These are phyloP conservation scores for Mucor plumbeus DNA, from an alignment of 371 early-diverging fungal species.

Conservation along the genomic window DNA sequence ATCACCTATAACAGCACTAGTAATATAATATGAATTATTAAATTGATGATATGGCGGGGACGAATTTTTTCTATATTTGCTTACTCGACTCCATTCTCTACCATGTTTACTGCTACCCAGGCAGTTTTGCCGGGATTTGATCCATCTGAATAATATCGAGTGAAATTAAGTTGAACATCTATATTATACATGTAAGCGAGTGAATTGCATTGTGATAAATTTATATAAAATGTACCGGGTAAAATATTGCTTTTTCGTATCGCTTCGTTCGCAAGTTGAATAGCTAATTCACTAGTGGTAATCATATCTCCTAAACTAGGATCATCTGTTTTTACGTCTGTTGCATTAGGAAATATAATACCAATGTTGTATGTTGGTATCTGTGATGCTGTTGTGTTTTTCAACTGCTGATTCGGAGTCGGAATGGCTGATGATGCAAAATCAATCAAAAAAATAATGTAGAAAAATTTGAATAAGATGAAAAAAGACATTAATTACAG, in stretches of 20 bases:
- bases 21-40: neutral
- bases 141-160: constrained; percentile 35
- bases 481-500: neutral
- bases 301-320: constrained; percentile 41
- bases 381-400: neutral
- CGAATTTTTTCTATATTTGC: neutral
- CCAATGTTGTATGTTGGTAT: constrained; percentile 39
- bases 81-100: constrained; percentile 42
- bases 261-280: constrained; percentile 30
- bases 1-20: constrained; percentile 52
- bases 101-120: constrained; percentile 37
- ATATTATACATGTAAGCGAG: neutral
- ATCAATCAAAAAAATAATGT: neutral
- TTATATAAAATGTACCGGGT: constrained; percentile 28
- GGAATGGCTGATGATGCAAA: constrained; percentile 3
- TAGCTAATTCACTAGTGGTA: constrained; percentile 40
- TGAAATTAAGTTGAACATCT: constrained; percentile 43
- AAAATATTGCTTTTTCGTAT: constrained; percentile 29
- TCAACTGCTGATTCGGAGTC: constrained; percentile 3
- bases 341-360: constrained; percentile 40
- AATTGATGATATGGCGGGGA: neutral
- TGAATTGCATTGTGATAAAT: neutral
- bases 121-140: constrained; percentile 35
- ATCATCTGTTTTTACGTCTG: constrained; percentile 22
- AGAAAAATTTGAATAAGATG: neutral